Conservation (phyloP, 352 stramenopile species). For the Globisporangium heterothallicum region DNA sequence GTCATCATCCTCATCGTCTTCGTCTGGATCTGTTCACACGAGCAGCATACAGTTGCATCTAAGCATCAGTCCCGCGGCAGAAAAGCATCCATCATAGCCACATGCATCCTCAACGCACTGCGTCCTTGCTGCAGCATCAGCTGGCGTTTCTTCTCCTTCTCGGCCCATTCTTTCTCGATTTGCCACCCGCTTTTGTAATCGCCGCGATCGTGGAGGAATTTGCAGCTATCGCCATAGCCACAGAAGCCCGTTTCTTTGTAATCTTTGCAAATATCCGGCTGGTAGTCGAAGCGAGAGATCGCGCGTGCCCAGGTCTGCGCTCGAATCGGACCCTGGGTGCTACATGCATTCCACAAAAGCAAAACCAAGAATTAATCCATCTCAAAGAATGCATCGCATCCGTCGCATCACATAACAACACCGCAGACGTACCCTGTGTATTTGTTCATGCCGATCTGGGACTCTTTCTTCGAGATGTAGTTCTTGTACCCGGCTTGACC, state of each 20-base stretch:
- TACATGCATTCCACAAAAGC: too few species aligned
- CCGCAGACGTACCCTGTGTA: conserved; percentile 66
- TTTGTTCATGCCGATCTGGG: conserved; percentile 86
- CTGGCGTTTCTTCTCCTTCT: conserved; percentile 88
- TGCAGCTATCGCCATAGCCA: conserved; percentile 95
- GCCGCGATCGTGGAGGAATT: conserved; percentile 98
- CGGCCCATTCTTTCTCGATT: conserved; percentile 94
- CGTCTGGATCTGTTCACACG: conserved; percentile 32
- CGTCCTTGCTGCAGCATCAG: conserved; percentile 53
- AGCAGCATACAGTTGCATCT: too few species aligned
- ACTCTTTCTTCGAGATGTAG: conserved; percentile 86
- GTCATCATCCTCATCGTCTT: conserved; percentile 59
- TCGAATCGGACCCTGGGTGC: conserved; percentile 93
- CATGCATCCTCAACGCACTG: conserved; percentile 20
- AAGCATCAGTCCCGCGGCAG: too few species aligned
- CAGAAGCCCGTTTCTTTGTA: conserved; percentile 99
- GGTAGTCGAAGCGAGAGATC: conserved; percentile 97
- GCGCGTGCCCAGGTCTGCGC: conserved; percentile 92
- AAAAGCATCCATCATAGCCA: conserved; percentile 5
- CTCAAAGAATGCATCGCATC: too few species aligned
- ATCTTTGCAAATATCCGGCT: conserved; percentile 98
- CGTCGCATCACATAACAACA: too few species aligned
- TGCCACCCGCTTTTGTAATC: conserved; percentile 98
- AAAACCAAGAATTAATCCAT: too few species aligned
- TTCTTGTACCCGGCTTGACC: conserved; percentile 84